phyloP scores from a whole-genome alignment of 2,329 filamentous ascomycete species.

The Phyllachora maydis region DNA sequence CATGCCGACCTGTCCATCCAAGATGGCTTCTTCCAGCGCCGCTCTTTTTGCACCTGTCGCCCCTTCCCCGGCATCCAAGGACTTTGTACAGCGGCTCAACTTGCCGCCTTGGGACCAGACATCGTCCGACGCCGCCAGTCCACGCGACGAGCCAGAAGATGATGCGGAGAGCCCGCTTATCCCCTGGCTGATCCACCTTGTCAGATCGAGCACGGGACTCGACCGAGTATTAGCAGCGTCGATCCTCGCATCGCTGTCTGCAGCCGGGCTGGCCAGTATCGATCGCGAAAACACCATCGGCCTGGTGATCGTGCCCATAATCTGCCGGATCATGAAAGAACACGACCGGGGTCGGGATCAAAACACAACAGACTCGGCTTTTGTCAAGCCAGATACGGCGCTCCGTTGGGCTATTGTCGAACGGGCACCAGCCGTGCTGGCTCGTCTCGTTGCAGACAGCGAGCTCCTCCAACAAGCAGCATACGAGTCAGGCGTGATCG shows the following conservation, averaged over 20 bases:
- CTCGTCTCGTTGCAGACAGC: constrained; percentile 59
- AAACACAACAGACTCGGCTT: constrained; percentile 15
- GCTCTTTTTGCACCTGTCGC: constrained; percentile 33
- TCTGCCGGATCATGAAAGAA: constrained; percentile 45
- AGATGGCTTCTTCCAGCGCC: constrained; percentile 10
- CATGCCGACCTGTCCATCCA: no score
- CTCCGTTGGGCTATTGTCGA: constrained; percentile 37
- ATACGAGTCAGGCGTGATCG: constrained; percentile 38
- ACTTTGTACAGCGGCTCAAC: no score
- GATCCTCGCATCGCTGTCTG: constrained; percentile 48
- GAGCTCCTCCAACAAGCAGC: constrained; percentile 65
- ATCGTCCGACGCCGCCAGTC: constrained; percentile 8
- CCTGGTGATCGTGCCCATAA: constrained; percentile 46
- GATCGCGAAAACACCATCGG: constrained; percentile 43
- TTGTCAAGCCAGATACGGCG: constrained; percentile 16
- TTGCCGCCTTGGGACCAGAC: constrained; percentile 10
- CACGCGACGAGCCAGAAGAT: constrained; percentile 18
- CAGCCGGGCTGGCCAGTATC: constrained; percentile 43
- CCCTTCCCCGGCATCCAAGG: constrained; percentile 9
- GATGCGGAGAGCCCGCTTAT: constrained; percentile 51
- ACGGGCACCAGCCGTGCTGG: constrained; percentile 54
- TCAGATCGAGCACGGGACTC: constrained; percentile 33
- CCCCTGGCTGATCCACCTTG: constrained; percentile 49
- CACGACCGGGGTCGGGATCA: constrained; percentile 14
- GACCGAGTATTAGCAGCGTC: constrained; percentile 48